phyloP scores from a whole-genome alignment of 179 eudicot species.

The Amaranthus tricolor region DNA sequence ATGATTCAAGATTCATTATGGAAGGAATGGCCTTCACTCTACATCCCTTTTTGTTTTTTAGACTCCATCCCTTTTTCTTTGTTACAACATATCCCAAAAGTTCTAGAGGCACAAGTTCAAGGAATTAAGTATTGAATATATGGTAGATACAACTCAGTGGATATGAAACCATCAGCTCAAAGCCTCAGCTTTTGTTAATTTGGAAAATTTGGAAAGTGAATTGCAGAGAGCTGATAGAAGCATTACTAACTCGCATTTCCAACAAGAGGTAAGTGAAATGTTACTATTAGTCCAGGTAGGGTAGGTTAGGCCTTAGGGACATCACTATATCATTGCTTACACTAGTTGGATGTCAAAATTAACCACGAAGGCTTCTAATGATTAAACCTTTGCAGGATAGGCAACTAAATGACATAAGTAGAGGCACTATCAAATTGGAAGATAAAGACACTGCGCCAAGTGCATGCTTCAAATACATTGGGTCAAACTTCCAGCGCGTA shows the following conservation, averaged over 20 bases:
- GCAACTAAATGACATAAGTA: no score
- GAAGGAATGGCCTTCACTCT: neutral
- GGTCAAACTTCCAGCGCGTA: no score
- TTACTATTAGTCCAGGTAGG: neutral
- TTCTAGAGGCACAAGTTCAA: constrained; percentile 1
- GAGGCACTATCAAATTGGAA: no score
- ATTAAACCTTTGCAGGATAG: no score
- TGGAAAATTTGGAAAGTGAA: neutral
- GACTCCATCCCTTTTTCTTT: no score
- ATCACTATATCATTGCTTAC: neutral
- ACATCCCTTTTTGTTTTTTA: neutral
- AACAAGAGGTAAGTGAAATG: neutral
- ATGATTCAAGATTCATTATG: neutral
- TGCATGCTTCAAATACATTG: no score
- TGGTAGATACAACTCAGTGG: no score
- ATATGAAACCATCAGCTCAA: neutral
- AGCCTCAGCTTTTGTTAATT: neutral
- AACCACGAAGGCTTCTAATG: neutral
- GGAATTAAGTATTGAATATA: neutral
- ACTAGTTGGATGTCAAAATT: neutral
- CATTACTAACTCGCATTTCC: neutral
- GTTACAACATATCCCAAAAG: neutral
- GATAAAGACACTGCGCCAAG: no score
- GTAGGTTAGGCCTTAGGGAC: neutral
- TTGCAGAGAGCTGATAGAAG: no score